These are phyloP conservation scores for Secale cereale DNA, from an alignment of 176 grass and related monocot species.

Conservation along the genomic window DNA sequence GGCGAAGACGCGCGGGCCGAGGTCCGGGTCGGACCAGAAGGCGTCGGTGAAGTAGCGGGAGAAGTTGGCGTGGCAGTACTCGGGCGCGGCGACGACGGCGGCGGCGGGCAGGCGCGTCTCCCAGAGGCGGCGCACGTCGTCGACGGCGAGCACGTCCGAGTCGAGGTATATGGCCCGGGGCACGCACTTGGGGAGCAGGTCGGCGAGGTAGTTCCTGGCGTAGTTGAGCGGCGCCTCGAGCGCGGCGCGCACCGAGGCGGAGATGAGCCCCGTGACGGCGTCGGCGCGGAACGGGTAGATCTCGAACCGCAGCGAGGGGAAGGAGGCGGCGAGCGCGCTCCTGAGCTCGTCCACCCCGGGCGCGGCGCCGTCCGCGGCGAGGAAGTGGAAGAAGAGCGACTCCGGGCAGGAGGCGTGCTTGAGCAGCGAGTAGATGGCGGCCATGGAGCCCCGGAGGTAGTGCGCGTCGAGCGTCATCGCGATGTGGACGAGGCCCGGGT, in stretches of 20 bases:
- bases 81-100: slow-evolving; percentile 55
- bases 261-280: slow-evolving; percentile 64
- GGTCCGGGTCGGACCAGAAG: slow-evolving; percentile 57
- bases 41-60: slow-evolving; percentile 58
- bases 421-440: slow-evolving; percentile 83
- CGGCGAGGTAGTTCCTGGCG: slow-evolving; percentile 66
- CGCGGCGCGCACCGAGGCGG: slow-evolving; percentile 74
- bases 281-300: slow-evolving; percentile 66
- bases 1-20: slow-evolving; percentile 39
- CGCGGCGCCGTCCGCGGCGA: slow-evolving; percentile 26
- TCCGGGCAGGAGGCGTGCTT: slow-evolving; percentile 86
- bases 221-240: slow-evolving; percentile 91
- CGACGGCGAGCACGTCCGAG: slow-evolving; percentile 67
- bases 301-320: slow-evolving; percentile 82
- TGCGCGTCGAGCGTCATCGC: slow-evolving; percentile 96
- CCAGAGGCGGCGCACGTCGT: slow-evolving; percentile 59
- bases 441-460: slow-evolving; percentile 95
- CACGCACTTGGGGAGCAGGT: slow-evolving; percentile 68
- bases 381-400: slow-evolving; percentile 80
- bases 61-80: slow-evolving; percentile 79
- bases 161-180: slow-evolving; percentile 64
- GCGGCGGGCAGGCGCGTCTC: slow-evolving; percentile 56
- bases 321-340: slow-evolving; percentile 38
- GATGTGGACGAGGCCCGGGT: slow-evolving; percentile 75
- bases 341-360: slow-evolving; percentile 32